phyloP scores from a whole-genome alignment of 2,329 filamentous ascomycete species.

The Arthrinium puccinioides region DNA sequence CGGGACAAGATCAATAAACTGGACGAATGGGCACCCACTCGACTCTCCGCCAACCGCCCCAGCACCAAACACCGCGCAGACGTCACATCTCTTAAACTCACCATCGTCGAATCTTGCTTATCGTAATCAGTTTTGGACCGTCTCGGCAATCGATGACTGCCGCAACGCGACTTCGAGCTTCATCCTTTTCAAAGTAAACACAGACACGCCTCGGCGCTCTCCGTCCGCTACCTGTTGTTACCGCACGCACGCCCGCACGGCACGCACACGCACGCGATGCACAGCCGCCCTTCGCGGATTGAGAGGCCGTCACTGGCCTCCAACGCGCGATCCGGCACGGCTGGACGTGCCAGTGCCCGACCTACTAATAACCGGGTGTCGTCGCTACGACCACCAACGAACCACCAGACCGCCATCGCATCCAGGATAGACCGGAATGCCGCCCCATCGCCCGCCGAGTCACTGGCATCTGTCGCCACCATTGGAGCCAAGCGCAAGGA shows the following conservation, averaged over 20 bases:
- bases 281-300: conserved; percentile 22
- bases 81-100: background rate
- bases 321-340: conserved; percentile 12
- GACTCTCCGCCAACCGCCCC: no score
- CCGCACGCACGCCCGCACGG: no score
- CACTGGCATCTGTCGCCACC: conserved; percentile 53
- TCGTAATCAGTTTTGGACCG: no score
- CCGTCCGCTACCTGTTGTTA: no score
- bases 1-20: no score
- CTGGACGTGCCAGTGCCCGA: conserved; percentile 9
- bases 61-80: conserved; percentile 4
- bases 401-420: conserved; percentile 10
- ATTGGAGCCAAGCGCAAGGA: conserved; percentile 76
- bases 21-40: no score
- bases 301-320: conserved; percentile 20
- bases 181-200: no score
- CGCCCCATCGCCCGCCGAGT: conserved; percentile 64
- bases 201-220: no score
- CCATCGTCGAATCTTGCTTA: conserved; percentile 2
- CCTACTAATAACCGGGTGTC: conserved; percentile 2
- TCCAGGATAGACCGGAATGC: conserved; percentile 28
- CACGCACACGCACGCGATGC: no score
- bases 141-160: no score
- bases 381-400: conserved; percentile 2
- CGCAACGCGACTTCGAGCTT: no score